These are phyloP conservation scores for Saposhnikovia divaricata DNA, from an alignment of 129 eudicot species.

Conservation along the genomic window DNA sequence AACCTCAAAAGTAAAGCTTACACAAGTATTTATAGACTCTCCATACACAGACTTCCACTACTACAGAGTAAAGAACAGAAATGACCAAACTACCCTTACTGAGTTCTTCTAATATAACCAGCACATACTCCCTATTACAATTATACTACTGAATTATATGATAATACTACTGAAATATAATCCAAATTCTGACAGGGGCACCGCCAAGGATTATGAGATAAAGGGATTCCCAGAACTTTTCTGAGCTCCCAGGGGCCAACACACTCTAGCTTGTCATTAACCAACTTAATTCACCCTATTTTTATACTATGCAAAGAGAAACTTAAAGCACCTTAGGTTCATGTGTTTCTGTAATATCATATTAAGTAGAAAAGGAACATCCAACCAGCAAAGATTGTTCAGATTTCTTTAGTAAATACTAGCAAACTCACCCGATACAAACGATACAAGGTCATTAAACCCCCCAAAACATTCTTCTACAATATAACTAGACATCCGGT, in stretches of 20 bases:
- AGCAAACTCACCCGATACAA: conserved; percentile 9
- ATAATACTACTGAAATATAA: too few relatives aligned
- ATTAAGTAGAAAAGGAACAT: conserved; percentile 13
- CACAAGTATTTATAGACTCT: too few relatives aligned
- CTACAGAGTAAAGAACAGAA: too few relatives aligned
- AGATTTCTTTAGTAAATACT: conserved; percentile 1
- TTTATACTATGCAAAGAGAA: not conserved
- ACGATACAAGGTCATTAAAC: conserved; percentile 2
- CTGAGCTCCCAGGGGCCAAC: conserved; percentile 17
- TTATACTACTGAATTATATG: too few relatives aligned
- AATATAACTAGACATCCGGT: not conserved
- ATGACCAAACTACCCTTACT: too few relatives aligned
- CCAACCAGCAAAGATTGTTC: not conserved
- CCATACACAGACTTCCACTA: too few relatives aligned
- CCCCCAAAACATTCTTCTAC: not conserved
- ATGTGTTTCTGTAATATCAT: conserved; percentile 13
- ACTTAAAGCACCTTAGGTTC: conserved; percentile 7
- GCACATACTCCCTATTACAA: too few relatives aligned
- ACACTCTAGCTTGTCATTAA: conserved; percentile 9
- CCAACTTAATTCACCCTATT: not conserved
- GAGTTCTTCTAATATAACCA: too few relatives aligned
- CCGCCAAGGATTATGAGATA: conserved; percentile 9
- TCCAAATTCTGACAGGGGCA: too few relatives aligned
- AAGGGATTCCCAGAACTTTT: not conserved
- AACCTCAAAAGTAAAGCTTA: too few relatives aligned